These are phyloP conservation scores for Metarhizium anisopliae DNA, from an alignment of 2,329 filamentous ascomycete species.

Conservation along the genomic window DNA sequence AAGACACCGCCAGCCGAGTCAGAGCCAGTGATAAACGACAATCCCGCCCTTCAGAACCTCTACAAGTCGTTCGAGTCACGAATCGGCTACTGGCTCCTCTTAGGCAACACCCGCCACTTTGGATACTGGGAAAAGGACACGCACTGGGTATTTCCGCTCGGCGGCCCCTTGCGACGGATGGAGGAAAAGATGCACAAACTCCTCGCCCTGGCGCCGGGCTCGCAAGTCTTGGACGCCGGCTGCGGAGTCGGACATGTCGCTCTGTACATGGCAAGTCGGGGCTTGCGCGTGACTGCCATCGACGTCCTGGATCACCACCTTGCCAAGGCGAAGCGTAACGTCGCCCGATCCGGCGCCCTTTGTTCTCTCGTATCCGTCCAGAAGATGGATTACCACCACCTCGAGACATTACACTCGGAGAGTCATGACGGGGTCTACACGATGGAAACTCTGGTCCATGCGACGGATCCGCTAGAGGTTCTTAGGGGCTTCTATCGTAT, in stretches of 20 bases:
- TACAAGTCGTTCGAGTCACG: conserved; percentile 36
- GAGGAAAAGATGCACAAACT: conserved; percentile 35
- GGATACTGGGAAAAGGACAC: conserved; percentile 37
- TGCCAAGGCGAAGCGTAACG: conserved; percentile 30
- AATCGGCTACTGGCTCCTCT: conserved; percentile 31
- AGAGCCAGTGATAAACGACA: conserved; percentile 24
- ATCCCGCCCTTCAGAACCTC: conserved; percentile 32
- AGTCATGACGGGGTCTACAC: conserved; percentile 45
- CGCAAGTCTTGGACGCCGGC: conserved; percentile 41
- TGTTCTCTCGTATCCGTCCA: conserved; percentile 26
- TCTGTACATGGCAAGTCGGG: conserved; percentile 33
- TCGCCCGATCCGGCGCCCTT: conserved; percentile 22
- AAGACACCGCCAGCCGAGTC: background rate
- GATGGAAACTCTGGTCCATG: conserved; percentile 48
- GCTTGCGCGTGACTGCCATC: conserved; percentile 34
- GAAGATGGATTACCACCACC: conserved; percentile 42
- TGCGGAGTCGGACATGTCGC: conserved; percentile 42
- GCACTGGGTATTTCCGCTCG: conserved; percentile 39
- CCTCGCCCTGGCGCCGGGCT: conserved; percentile 27
- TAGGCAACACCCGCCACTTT: conserved; percentile 41
- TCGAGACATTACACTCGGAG: conserved; percentile 27
- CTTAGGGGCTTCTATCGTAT: conserved; percentile 37
- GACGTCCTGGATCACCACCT: conserved; percentile 41
- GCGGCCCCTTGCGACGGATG: conserved; percentile 34
- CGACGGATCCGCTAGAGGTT: conserved; percentile 34